These are phyloP conservation scores for Neonectria magnoliae DNA, from an alignment of 2,329 filamentous ascomycete species.

Conservation along the genomic window DNA sequence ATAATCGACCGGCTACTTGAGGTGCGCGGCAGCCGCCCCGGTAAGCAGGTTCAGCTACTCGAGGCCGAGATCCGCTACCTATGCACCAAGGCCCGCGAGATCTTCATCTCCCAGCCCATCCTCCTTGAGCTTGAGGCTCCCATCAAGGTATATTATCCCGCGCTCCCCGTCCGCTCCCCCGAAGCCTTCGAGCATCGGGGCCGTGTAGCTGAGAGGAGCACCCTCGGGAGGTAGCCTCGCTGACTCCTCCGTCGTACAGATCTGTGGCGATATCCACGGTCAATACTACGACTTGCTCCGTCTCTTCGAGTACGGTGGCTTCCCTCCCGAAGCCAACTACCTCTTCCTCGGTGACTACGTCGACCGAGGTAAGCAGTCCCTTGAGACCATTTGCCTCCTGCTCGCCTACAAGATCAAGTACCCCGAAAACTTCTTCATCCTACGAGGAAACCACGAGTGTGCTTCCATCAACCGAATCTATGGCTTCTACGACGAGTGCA, in stretches of 20 bases:
- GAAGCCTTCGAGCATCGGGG: conserved; percentile 3
- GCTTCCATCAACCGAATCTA: conserved; percentile 99
- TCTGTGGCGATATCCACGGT: conserved; percentile 98
- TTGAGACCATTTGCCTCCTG: conserved; percentile 97
- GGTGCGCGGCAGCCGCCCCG: conserved; percentile 95
- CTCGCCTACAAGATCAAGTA: conserved; percentile 99
- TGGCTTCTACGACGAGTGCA: conserved; percentile 99
- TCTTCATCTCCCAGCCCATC: conserved; percentile 99
- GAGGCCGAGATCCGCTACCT: conserved; percentile 97
- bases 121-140: conserved; percentile 96
- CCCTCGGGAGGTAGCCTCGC: conserved; percentile 19
- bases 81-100: conserved; percentile 98
- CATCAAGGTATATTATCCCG: conserved; percentile 81
- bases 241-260: conserved; percentile 64
- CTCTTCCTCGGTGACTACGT: conserved; percentile 99
- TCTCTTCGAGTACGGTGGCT: conserved; percentile 97
- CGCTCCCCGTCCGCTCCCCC: conserved; percentile 8
- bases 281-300: conserved; percentile 99
- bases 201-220: not conserved
- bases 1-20: conserved; percentile 99
- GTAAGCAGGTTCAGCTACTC: conserved; percentile 97
- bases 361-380: conserved; percentile 97
- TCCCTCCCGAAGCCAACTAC: conserved; percentile 98
- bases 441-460: conserved; percentile 98
- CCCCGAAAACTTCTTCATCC: conserved; percentile 99